Evolutionary conservation across 1,284 basidiomycete species (phyloP).

Genomic region (Phenoliferia sp.): DNA sequence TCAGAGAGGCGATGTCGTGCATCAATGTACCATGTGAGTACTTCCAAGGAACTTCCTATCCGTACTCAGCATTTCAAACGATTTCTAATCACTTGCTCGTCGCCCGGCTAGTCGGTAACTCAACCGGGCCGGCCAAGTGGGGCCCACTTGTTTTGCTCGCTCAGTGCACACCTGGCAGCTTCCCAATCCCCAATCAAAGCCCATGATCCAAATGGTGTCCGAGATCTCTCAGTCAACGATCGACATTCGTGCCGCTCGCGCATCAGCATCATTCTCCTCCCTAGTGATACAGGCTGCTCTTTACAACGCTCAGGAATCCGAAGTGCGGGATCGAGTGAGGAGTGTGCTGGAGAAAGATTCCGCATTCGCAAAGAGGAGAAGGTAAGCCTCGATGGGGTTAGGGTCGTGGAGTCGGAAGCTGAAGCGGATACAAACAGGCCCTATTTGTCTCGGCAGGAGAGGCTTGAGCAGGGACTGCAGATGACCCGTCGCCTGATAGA

Average conservation of each 20-base stretch:
- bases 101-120: not conserved
- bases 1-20: no score
- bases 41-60: no score
- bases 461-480: conserved; percentile 50
- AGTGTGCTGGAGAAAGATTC: conserved; percentile 55
- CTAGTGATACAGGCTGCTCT: conserved; percentile 8
- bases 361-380: conserved; percentile 59
- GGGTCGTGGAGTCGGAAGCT: not conserved
- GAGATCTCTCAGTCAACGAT: conserved; percentile 11
- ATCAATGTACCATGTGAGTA: no score
- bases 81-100: not conserved
- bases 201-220: not conserved
- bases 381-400: conserved; percentile 44
- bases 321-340: conserved; percentile 46
- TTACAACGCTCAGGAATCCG: conserved; percentile 7
- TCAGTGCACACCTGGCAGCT: no score
- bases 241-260: conserved; percentile 18
- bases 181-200: no score
- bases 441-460: conserved; percentile 53
- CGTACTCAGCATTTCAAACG: no score
- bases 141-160: no score
- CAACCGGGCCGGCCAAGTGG: not conserved
- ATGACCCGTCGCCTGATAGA: conserved; percentile 58
- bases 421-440: conserved; percentile 41
- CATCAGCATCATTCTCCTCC: conserved; percentile 13